Evolutionary conservation across 1,139 yeast species (phyloP), one percentile per base, ranked within the genome.

Genomic region (Candida sanyaensis): DNA sequence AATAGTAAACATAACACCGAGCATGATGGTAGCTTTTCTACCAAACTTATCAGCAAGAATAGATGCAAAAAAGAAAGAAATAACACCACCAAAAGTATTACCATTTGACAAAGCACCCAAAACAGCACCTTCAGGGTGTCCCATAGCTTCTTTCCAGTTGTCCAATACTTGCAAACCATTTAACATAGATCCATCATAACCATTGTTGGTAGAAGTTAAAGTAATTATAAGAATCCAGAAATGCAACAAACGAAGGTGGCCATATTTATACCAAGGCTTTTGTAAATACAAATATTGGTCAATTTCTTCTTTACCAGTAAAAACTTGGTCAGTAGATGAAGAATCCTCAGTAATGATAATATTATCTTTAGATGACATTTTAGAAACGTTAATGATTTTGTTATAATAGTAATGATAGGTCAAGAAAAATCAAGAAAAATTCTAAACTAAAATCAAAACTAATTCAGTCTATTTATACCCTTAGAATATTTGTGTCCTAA

Each of bases 101-200:
- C 67, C 70, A 47, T 75, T 75, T 29, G 69, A 53, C 46, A 78
- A 65, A 28, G 78, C 76, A 46, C 83, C 83, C 42, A 78, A 64
- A 11, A 62, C 61, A 32, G 69, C 69, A 50, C 81, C 80, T 7
- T 60, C 48, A 12, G 81, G 82, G 36, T 65, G 46, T 45, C 70
- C 71, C 66, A 78, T 66, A 38, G 64, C 59, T 23, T 52, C 49
- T 27, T 56, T 53, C 80, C 80, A 76, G 23, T 56, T 53, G 0
- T 58, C 55, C 49, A 78, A 63, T 7, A 77, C 63, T 58, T 78
- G 83, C 47, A 80, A 65, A 40, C 81, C 81, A 55, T 79, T 80
- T 62, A 79, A 61, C 65, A 79, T 64, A 4, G 79, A 72, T 39
- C 81, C 80, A 61, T 80, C 84, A 52, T 69, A 80, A 26, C 84